Evolutionary conservation across 2,329 filamentous ascomycete genomes (phyloP), one percentile per base, ranked within the genome.

Genomic region (Seiridium unicorne): DNA sequence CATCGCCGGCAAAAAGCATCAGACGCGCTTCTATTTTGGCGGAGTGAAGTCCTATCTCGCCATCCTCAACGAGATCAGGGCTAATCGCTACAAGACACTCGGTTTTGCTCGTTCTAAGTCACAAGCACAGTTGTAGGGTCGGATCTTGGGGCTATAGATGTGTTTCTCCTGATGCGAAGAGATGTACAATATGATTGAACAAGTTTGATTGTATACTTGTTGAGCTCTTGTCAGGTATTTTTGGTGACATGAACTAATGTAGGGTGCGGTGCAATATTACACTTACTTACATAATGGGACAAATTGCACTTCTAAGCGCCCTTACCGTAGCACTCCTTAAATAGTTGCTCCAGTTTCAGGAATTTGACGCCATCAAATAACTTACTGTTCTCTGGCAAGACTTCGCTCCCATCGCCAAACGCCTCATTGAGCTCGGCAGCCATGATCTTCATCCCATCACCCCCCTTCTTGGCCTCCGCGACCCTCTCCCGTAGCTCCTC

Each of bases 401-500:
- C 46, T 13, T 58, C 62, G 35, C 38, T 61, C 10, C 54, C 56
- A 58, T 58, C 55, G 34, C 57, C 49, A 55, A 62, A 62, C 10
- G 44, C 53, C 26, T 60, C 49, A 6, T 53, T 44, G 8, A 55
- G 57, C 56, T 59, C 58, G n/a, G 54, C 49, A 7, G 6, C 40
- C 38, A 47, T 49, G 49, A 60, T 54, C 34, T 8, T 32, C 51
- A 57, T 35, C 4, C 47, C 9, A 38, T 53, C 57, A 35, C 32
- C 42, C n/a, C 10, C 44, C 11, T 49, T 40, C 34, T 31, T 18
- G 18, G 53, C 38, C 53, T 55, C 34, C 53, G 42, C 42, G 4
- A 26, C 53, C 53, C 11, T 36, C 10, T 13, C 31, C 53, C 31
- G 0, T 35, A 42, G 53, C 38, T 55, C 53, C 53, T 34, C 18